Percentiles rank a stretch among this genome's conserved stretches.
Conservation (phyloP, 441 rosid species). For the Viola pubescens region DNA sequence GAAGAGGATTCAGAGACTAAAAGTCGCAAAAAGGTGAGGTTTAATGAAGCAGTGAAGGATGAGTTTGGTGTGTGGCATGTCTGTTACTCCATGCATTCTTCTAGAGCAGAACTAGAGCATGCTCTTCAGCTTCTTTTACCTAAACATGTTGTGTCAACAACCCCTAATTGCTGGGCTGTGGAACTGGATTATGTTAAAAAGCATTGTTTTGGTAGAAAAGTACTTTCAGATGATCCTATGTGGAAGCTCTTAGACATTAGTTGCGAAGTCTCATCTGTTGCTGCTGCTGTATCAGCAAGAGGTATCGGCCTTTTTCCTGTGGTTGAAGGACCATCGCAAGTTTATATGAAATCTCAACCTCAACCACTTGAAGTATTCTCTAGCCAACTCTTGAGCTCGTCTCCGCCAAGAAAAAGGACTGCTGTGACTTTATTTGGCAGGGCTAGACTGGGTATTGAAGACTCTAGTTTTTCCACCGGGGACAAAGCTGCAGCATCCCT, state of each 20-base stretch:
- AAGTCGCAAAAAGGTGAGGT: conserved; percentile 37
- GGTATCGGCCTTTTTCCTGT: conserved; percentile 20
- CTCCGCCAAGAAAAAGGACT: conserved; percentile 38
- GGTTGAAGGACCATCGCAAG: conserved; percentile 21
- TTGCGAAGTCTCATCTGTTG: conserved; percentile 26
- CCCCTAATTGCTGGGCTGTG: conserved; percentile 67
- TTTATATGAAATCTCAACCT: conserved; percentile 19
- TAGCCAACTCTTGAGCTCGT: conserved; percentile 20
- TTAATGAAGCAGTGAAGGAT: conserved; percentile 61
- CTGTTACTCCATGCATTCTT: conserved; percentile 84
- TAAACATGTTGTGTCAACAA: conserved; percentile 73
- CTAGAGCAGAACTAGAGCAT: conserved; percentile 67
- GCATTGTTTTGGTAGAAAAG: conserved; percentile 36
- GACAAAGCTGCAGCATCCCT: not conserved
- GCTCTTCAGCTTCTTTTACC: conserved; percentile 66
- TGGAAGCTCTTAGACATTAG: conserved; percentile 72
- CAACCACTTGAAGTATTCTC: conserved; percentile 22
- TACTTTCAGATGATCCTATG: conserved; percentile 45
- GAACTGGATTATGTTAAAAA: conserved; percentile 62
- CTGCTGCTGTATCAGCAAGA: conserved; percentile 19
- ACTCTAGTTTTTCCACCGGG: conserved; percentile 19
- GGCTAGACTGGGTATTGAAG: conserved; percentile 42
- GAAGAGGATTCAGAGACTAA: conserved; percentile 33
- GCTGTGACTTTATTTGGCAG: conserved; percentile 64
- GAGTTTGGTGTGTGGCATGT: conserved; percentile 81